Conservation (phyloP, 2,329 filamentous ascomycete genomes). For the Didymella keratinophila region DNA sequence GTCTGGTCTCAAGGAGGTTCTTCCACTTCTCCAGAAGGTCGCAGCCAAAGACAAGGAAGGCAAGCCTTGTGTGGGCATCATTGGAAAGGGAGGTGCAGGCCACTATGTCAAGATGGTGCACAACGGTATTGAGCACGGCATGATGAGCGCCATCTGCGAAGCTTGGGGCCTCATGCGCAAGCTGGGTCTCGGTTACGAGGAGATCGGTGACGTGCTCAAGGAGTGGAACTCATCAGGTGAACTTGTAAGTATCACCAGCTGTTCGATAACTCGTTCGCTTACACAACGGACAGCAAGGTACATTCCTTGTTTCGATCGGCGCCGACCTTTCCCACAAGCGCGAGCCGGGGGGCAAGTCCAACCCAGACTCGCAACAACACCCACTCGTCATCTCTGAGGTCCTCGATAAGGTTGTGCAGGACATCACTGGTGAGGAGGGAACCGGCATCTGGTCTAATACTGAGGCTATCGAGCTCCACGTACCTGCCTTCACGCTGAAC, state of each 20-base stretch:
- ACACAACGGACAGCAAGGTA: slow-evolving; percentile 53
- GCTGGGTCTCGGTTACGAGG: slow-evolving; percentile 65
- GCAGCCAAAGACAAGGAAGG: slow-evolving; percentile 69
- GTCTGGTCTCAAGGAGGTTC: slow-evolving; percentile 63
- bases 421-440: slow-evolving; percentile 70
- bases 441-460: slow-evolving; percentile 72
- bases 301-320: slow-evolving; percentile 70
- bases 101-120: slow-evolving; percentile 81
- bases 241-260: slow-evolving; percentile 50
- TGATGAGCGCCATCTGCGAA: slow-evolving; percentile 71
- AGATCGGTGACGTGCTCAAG: slow-evolving; percentile 67
- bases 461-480: slow-evolving; percentile 67
- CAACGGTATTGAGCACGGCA: slow-evolving; percentile 76
- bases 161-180: slow-evolving; percentile 69
- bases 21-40: slow-evolving; percentile 68
- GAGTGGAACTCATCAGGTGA: slow-evolving; percentile 68
- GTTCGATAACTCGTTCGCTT: not conserved
- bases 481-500: slow-evolving; percentile 70
- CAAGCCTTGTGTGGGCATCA: slow-evolving; percentile 65
- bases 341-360: slow-evolving; percentile 40
- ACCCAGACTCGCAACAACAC: slow-evolving; percentile 32
- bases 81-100: slow-evolving; percentile 69
- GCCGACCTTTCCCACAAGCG: slow-evolving; percentile 66
- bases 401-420: slow-evolving; percentile 75
- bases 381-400: slow-evolving; percentile 66